Conservation (phyloP, 257 asterid genomes). For the Nemophila menziesii region DNA sequence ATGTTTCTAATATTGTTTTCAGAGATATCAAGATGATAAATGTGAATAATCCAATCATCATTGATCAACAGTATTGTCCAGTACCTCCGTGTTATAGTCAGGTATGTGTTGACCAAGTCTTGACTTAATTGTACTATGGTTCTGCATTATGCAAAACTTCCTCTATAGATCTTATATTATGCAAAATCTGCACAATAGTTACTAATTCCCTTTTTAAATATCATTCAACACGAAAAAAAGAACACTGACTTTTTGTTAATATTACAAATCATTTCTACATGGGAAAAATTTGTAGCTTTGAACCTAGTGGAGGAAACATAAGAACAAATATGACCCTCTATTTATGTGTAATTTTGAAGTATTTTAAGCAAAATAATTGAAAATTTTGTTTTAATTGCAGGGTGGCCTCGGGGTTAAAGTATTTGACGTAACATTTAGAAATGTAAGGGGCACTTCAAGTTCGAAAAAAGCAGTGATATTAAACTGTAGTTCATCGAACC, state of each 20-base stretch:
- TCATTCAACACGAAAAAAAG: too few species aligned
- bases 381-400: conserved; percentile 11
- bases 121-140: conserved; percentile 25
- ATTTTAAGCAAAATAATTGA: too few species aligned
- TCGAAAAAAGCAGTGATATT: conserved; percentile 33
- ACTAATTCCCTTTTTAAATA: too few species aligned
- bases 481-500: conserved; percentile 32
- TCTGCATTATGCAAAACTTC: conserved; percentile 24
- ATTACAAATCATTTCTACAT: too few species aligned
- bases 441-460: conserved; percentile 47
- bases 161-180: too few species aligned
- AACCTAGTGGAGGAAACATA: too few species aligned
- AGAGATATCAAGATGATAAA: conserved; percentile 31
- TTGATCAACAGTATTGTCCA: conserved; percentile 31
- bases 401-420: conserved; percentile 33
- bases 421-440: conserved; percentile 37
- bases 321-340: too few species aligned
- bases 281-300: too few species aligned
- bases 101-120: conserved; percentile 19
- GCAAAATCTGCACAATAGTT: neutral
- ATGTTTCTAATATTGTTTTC: conserved; percentile 30
- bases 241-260: too few species aligned
- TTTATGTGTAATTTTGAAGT: too few species aligned
- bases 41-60: conserved; percentile 43
- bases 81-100: neutral